phyloP scores from a whole-genome alignment of 2,329 filamentous ascomycete genomes.

The Paracorniculantispora psalliotae region DNA sequence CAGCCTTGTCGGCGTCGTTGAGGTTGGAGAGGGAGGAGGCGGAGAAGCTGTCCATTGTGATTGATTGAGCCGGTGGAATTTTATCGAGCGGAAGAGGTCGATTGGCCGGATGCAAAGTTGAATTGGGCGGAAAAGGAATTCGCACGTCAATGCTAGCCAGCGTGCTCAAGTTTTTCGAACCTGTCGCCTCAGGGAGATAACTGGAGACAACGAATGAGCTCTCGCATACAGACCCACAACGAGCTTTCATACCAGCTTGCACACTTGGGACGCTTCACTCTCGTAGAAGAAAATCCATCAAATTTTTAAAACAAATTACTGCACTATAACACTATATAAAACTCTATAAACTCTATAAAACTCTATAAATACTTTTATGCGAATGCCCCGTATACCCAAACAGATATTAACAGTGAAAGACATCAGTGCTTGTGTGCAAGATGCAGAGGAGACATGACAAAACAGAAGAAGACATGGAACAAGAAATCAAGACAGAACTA shows the following conservation, averaged over 20 bases:
- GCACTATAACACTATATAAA: no score
- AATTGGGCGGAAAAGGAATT: background rate
- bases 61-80: background rate
- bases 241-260: background rate
- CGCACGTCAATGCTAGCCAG: background rate
- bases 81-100: background rate
- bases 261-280: background rate
- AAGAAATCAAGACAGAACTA: conserved; percentile 23
- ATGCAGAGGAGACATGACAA: background rate
- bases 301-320: background rate
- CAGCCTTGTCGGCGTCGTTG: conserved; percentile 75
- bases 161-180: background rate
- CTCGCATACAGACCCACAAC: background rate
- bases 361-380: background rate
- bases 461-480: no score
- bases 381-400: background rate
- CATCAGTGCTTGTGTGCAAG: background rate
- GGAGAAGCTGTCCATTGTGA: conserved; percentile 38
- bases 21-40: conserved; percentile 67
- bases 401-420: background rate
- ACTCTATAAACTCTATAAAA: background rate
- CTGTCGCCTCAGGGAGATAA: background rate
- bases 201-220: conserved; percentile 4
- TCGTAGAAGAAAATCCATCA: background rate
- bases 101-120: background rate